Conservation (phyloP, 2,329 filamentous ascomycete species). For the Pseudogymnoascus sp. region DNA sequence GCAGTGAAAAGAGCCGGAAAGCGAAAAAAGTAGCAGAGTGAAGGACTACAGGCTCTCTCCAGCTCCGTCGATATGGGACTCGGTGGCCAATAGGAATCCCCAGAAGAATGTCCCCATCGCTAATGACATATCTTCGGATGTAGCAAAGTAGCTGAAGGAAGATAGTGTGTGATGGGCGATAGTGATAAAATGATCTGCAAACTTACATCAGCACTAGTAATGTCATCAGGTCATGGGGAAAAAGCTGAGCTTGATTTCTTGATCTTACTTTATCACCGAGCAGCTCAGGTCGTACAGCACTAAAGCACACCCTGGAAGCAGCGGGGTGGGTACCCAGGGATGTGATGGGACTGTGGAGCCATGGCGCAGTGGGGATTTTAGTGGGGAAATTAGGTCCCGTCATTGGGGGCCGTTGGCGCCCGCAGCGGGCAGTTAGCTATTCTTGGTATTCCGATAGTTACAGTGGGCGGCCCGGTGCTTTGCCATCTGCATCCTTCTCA, state of each 20-base stretch:
- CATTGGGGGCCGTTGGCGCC: neutral
- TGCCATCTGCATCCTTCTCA: neutral
- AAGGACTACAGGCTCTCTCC: neutral
- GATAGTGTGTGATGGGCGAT: neutral
- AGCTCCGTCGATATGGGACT: neutral
- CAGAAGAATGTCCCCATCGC: neutral
- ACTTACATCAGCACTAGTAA: constrained; percentile 10
- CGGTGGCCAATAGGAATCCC: neutral
- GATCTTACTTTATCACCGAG: neutral
- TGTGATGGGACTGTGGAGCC: neutral
- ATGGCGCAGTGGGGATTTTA: neutral
- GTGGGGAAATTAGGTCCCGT: neutral
- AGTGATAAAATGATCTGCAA: neutral
- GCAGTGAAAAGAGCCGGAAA: neutral
- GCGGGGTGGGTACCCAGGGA: neutral
- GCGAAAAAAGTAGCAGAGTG: neutral
- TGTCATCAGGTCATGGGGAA: neutral
- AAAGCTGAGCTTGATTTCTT: neutral
- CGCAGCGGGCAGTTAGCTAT: neutral
- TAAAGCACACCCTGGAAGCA: neutral
- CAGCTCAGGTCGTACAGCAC: neutral
- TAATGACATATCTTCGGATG: neutral
- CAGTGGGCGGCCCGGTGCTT: neutral
- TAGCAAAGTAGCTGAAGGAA: neutral
- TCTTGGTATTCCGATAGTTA: neutral